Percentiles rank a stretch among this genome's conserved stretches.
phyloP scores from a whole-genome alignment of 2,329 filamentous ascomycete species.

The Colletotrichum euphorbiae region DNA sequence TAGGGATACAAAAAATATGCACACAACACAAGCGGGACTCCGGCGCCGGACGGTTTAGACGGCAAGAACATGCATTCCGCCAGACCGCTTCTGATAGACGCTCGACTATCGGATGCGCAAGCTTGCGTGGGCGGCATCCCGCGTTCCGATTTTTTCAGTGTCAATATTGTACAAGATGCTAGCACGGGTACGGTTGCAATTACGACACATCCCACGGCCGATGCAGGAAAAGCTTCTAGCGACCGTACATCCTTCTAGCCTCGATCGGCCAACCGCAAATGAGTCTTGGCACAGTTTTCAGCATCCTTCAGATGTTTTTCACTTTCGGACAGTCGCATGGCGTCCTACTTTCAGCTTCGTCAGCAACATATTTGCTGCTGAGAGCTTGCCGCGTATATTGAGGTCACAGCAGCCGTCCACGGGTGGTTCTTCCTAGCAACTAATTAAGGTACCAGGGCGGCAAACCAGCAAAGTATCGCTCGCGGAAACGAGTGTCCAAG shows the following conservation, averaged over 20 bases:
- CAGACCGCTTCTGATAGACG: constrained; percentile 17
- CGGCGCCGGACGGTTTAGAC: constrained; percentile 9
- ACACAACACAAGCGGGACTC: neutral
- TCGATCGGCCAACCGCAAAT: neutral
- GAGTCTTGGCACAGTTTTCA: constrained; percentile 21
- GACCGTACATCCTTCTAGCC: constrained; percentile 24
- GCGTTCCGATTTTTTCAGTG: neutral
- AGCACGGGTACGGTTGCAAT: neutral
- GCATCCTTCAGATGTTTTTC: neutral
- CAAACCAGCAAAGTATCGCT: too few species aligned
- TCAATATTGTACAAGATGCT: neutral
- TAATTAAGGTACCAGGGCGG: too few species aligned
- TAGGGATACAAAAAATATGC: neutral
- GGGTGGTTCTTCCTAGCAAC: too few species aligned
- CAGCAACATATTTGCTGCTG: neutral
- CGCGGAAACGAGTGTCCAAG: neutral
- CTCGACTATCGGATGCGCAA: constrained; percentile 14
- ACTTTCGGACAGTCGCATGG: neutral
- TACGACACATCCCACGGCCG: constrained; percentile 1
- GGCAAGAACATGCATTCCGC: constrained; percentile 15
- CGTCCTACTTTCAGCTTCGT: neutral
- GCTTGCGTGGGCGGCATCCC: constrained; percentile 25
- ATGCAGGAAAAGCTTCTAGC: constrained; percentile 29
- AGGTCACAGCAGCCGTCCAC: too few species aligned
- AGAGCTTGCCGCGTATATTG: neutral